Evolutionary conservation across 352 stramenopile species (phyloP), one percentile per base, ranked within the genome.

Genomic region (Aphanomyces invadans): DNA sequence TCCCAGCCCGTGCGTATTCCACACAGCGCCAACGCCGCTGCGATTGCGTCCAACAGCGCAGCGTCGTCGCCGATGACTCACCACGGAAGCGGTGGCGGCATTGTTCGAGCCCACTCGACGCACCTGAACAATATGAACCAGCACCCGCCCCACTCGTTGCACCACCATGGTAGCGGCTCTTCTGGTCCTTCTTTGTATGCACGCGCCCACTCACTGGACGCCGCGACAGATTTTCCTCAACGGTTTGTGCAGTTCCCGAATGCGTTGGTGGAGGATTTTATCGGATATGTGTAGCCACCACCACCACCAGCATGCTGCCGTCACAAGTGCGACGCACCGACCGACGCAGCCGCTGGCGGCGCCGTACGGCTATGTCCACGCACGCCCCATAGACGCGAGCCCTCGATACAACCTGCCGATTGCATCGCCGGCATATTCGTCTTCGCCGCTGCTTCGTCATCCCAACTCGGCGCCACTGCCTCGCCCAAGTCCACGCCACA

Each of bases 1-100:
- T 94, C 85, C 0, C 86, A 90, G 60, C 85, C 83, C 3, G 89
- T 94, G 83, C 78, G 83, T 0, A 94, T 94, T 28, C 85, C 85
- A 7, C 80, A 74, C 1, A 66, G 82, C 49, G 48, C 73, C 31
- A 87, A 80, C 38, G 75, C 60, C 42, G 74, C 79, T 33, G 36
- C 36, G 36, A 42, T 42, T 15, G 36, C 36, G n/a, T 52, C 54
- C 26, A 60, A 68, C 12, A 70, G 74, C 17, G 71, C 54, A 4
- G 7, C 36, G 36, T 42, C 36, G 36, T 42, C 36, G 36, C 36
- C 36, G 36, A 7, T 42, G 15, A 7, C 15, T 7, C 36, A 42
- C 15, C 36, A 42, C 36, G 36, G 64, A 67, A 7, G 64, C 53
- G 2, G 81, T 82, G 33, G 62, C 23, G 12, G 59, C 48, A 4